These are phyloP conservation scores for Moesziomyces parantarcticus DNA, from an alignment of 1,284 basidiomycete genomes.

Conservation along the genomic window DNA sequence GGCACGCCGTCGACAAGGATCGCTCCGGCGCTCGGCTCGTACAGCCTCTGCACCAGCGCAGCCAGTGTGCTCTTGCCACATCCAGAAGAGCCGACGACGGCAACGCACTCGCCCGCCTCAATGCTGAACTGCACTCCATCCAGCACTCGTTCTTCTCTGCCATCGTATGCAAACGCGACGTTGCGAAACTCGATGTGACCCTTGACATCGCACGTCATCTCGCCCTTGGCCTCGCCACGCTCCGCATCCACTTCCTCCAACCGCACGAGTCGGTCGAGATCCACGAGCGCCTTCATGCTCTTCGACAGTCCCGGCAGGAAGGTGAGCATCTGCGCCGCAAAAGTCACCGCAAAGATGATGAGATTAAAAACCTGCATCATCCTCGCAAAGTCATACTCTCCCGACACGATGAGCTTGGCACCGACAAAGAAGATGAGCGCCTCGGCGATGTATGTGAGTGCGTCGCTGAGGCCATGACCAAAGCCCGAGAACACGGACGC, in stretches of 20 bases:
- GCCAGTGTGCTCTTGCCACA: slow-evolving; percentile 64
- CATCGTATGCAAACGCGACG: slow-evolving; percentile 57
- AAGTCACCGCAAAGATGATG: slow-evolving; percentile 91
- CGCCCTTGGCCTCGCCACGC: slow-evolving; percentile 8
- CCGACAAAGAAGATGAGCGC: slow-evolving; percentile 91
- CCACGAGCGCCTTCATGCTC: slow-evolving; percentile 74
- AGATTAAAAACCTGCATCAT: slow-evolving; percentile 91
- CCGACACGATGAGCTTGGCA: slow-evolving; percentile 80
- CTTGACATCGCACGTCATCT: slow-evolving; percentile 10
- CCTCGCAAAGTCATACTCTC: slow-evolving; percentile 84
- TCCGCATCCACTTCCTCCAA: neutral
- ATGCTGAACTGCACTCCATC: slow-evolving; percentile 37
- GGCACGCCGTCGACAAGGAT: slow-evolving; percentile 48
- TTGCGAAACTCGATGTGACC: slow-evolving; percentile 50
- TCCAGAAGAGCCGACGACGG: slow-evolving; percentile 62
- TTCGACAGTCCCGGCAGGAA: slow-evolving; percentile 71
- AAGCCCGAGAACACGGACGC: slow-evolving; percentile 86
- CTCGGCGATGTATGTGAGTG: slow-evolving; percentile 79
- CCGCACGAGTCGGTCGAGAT: slow-evolving; percentile 78
- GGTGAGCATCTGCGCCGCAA: slow-evolving; percentile 86
- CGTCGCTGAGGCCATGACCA: slow-evolving; percentile 81
- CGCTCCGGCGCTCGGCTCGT: slow-evolving; percentile 53
- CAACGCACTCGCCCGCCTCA: slow-evolving; percentile 57
- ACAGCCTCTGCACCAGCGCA: slow-evolving; percentile 60
- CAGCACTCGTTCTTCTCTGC: slow-evolving; percentile 36